Evolutionary conservation across 257 asterid genomes (phyloP), one percentile per base, ranked within the genome.

Genomic region (Mentha longifolia): DNA sequence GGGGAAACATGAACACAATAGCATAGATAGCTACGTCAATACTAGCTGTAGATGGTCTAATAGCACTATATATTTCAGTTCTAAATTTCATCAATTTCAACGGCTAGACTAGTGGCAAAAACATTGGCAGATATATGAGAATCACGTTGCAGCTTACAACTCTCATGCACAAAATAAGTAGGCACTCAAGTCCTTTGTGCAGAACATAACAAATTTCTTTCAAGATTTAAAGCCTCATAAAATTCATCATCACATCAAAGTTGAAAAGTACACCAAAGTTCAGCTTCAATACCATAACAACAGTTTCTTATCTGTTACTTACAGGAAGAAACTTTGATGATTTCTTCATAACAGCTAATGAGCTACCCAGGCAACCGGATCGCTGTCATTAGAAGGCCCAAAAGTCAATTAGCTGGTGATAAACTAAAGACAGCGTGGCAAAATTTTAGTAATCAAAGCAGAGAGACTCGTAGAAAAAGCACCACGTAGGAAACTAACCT

Each of bases 311-410:
- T 39, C 43, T 50, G 73, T 67, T 52, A 82, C 97, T 89, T 84
- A 94, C 99, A 3, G 99, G 99, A 75, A 91, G 99, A 74, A 85
- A 61, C 84, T 83, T 94, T 9, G 89, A 86, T 64, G 99, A 89
- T 81, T 94, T 94, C 92, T 94, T 94, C 93, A 91, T 92, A 68
- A 94, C 89, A 80, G 99, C 98, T 75, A 94, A 80, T 65, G 95
- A 8, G 84, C 98, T 94, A 78, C 99, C 99, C 12, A 94, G 91
- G 86, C 99, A 91, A 72, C 97, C 99, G 35, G 95, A 83, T 70
- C 99, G 81, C 99, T 94, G 96, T 57, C 73, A 76, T 77, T 45
- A 58, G 66, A 71, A 82, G 19, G 55, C 2, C 71, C 76, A 77
- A 72, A 57, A 35, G 16, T 72, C 58, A 73, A 68, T 63, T 62